phyloP scores from a whole-genome alignment of 1,284 basidiomycete species.

The Ceratobasidium sp. region DNA sequence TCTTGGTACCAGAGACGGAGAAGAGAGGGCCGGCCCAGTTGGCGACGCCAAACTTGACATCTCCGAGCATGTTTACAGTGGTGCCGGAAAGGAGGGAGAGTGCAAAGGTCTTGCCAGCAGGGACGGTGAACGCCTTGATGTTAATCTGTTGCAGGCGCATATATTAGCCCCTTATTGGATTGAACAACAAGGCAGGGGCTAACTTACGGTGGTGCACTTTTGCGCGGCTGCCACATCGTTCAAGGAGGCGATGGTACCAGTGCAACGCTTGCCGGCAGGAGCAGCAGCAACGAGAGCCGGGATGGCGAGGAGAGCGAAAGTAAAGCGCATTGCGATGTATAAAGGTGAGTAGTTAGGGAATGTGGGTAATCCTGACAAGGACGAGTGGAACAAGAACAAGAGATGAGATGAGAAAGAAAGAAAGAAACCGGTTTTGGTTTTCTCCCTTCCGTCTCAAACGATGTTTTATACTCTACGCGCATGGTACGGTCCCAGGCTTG shows the following conservation, averaged over 20 bases:
- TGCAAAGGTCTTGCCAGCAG: constrained; percentile 61
- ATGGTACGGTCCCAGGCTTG: too few relatives aligned
- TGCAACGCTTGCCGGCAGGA: constrained; percentile 47
- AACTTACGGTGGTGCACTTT: constrained; percentile 51
- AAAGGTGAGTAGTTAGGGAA: too few relatives aligned
- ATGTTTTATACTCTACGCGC: too few relatives aligned
- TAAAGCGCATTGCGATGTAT: constrained; percentile 1
- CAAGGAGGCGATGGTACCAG: constrained; percentile 49
- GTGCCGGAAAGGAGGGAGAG: constrained; percentile 61
- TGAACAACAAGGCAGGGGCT: too few relatives aligned
- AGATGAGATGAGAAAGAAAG: too few relatives aligned
- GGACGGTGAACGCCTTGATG: constrained; percentile 51
- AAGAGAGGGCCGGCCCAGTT: constrained; percentile 64
- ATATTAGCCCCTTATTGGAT: too few relatives aligned
- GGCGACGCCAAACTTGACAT: constrained; percentile 61
- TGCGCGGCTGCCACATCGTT: constrained; percentile 48
- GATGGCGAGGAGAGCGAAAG: constrained; percentile 8
- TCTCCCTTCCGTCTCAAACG: too few relatives aligned
- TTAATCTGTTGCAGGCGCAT: too few relatives aligned
- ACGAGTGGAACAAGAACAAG: too few relatives aligned
- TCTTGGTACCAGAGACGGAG: constrained; percentile 55
- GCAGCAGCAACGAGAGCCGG: constrained; percentile 7
- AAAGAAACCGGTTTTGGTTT: too few relatives aligned
- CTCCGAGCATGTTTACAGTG: constrained; percentile 66
- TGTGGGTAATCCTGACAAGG: too few relatives aligned